These are phyloP conservation scores for Globisporangium uncinulatum DNA, from an alignment of 352 stramenopile species.

Conservation along the genomic window DNA sequence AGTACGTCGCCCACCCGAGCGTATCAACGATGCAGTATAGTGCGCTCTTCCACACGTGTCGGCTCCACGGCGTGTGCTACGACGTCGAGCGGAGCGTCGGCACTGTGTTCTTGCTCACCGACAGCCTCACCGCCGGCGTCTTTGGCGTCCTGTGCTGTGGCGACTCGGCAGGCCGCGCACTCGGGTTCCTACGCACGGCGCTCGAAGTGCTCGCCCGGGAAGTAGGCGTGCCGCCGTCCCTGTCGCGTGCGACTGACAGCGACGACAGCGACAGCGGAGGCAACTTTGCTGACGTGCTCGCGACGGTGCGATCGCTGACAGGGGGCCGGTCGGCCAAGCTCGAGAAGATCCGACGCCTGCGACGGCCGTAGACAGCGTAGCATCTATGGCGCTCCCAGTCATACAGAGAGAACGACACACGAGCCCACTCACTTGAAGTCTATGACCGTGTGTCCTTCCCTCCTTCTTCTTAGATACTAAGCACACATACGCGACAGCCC, in stretches of 20 bases:
- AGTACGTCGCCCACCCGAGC: conserved; percentile 77
- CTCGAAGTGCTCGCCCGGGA: conserved; percentile 73
- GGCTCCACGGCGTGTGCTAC: conserved; percentile 85
- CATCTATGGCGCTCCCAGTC: not conserved
- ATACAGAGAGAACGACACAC: not conserved
- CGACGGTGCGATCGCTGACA: conserved; percentile 35
- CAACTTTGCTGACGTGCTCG: conserved; percentile 63
- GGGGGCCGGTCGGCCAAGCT: conserved; percentile 36
- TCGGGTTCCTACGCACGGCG: conserved; percentile 56
- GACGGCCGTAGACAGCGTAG: conserved; percentile 8
- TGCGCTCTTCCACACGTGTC: conserved; percentile 86
- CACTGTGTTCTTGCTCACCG: conserved; percentile 61
- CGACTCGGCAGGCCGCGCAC: conserved; percentile 37
- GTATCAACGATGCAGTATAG: conserved; percentile 72
- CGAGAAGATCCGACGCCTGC: conserved; percentile 30
- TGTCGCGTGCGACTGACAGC: conserved; percentile 5
- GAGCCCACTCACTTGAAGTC: too few relatives aligned
- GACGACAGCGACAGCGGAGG: conserved; percentile 14
- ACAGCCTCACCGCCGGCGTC: conserved; percentile 78
- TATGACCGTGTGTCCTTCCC: not conserved
- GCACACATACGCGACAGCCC: not conserved
- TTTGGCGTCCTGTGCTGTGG: conserved; percentile 65
- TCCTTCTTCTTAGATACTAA: not conserved
- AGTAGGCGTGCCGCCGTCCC: conserved; percentile 31
- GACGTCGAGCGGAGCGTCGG: conserved; percentile 67